Base-by-base conservation (phyloP, 1,284 basidiomycete species). In the Cerrena zonata region DNA sequence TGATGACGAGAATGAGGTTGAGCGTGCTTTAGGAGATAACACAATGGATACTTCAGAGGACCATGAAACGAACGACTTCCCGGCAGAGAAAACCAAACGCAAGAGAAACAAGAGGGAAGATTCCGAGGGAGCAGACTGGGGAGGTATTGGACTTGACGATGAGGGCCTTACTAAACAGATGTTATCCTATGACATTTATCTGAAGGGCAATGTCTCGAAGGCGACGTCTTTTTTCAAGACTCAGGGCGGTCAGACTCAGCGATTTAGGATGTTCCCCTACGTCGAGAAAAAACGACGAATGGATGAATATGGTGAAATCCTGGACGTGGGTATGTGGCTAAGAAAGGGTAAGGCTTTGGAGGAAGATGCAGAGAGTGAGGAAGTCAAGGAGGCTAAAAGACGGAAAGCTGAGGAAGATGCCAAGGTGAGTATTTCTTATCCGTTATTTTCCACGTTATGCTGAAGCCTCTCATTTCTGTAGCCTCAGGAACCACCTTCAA, bases 261-360 rank as follows among this genome's bases (percentile, higher is more conserved):
- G 95, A 39, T 98, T 90, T 67, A 79, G 96, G 57, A 97, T 98
- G 90, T 99, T 98, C 70, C 96, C 96, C 0, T 93, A 93, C 61
- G 83, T 96, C 36, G 95, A 99, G 70, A 87, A 91, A 65, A 94
- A 90, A 62, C 76, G 92, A 56, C 77, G 87, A 57, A 89, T 99
- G 15, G 96, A 99, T 66, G 89, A 90, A 56, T 99, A 93, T 66
- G 96, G 96, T 1, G 96, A 99, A 73, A 89, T 86, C 4, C 76
- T 98, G 42, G 95, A 99, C 67, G 86, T 93, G 19, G 94, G 84
- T 26, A 89, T 91, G 78, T 97, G 94, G 94, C 65, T 95, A 57
- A 76, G 90, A 57, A 91, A 90, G 63, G 90, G 91, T 2, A 90
- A 86, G 65, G 86, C 88, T 40, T 79, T 95, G 45, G 92, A 94